Evolutionary conservation across 257 asterid genomes (phyloP), one percentile per base, ranked within the genome.

Genomic region (Primulina huaijiensis): DNA sequence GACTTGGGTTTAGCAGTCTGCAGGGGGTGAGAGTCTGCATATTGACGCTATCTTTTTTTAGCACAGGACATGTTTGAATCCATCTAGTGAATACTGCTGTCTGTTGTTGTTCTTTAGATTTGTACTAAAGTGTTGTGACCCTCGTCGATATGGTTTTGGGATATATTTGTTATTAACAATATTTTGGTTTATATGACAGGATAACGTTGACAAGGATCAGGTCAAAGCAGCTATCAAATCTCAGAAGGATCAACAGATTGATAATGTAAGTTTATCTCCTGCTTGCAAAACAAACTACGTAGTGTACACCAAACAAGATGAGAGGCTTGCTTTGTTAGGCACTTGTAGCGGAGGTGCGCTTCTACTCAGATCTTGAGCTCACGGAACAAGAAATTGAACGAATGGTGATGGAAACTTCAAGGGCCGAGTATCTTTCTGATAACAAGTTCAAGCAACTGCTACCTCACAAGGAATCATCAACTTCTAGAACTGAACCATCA

Each of bases 171-270:
- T 50, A 50, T 43, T 43, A 50, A 50, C 57, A 50, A 50, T 50
- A 43, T 43, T 3, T 12, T 76, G 34, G 27, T 79, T 68, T 70
- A 21, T 75, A 7, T 72, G 72, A 73, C 86, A 94, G 98, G 73
- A 78, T 5, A 86, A 84, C 65, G 74, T 89, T 4, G 96, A 88
- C 43, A 88, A 80, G 81, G 97, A 89, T 85, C 88, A 94, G 87
- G 92, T 94, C 58, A 94, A 94, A 84, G 99, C 97, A 21, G 98
- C 99, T 35, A 94, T 94, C 30, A 89, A 82, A 87, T 97, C 98
- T 75, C 99, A 94, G 78, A 98, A 91, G 78, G 99, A 94, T 75
- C 99, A 94, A 78, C 99, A 91, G 86, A 94, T 94, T 70, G 95
- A 94, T 76, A 88, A 89, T 68, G 97, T 84, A 65, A 81, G 87